Conservation (phyloP, 306 rosid species). For the Corylus avellana region DNA sequence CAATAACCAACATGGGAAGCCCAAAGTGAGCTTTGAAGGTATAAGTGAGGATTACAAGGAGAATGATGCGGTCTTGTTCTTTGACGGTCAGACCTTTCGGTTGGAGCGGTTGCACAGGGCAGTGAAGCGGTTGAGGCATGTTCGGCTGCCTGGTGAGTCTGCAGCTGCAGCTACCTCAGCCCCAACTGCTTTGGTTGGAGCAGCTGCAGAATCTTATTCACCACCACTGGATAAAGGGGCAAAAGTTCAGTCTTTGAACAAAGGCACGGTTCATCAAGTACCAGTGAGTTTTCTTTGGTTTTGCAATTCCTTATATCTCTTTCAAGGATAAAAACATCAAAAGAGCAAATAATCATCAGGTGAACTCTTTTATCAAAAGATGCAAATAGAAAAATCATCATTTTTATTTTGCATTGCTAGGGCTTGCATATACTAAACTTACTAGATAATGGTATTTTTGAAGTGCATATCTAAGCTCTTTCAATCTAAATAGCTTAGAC, state of each 20-base stretch:
- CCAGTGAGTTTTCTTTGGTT: conserved; percentile 1
- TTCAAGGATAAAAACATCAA: background rate
- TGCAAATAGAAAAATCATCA: background rate
- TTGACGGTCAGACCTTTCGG: conserved; percentile 19
- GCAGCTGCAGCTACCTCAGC: conserved; percentile 5
- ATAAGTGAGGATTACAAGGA: conserved; percentile 22
- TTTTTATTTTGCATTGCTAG: background rate
- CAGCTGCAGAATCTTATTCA: conserved; percentile 9
- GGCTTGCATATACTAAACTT: background rate
- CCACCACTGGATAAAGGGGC: conserved; percentile 13
- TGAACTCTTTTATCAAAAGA: background rate
- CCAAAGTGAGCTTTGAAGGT: conserved; percentile 23
- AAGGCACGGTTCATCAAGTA: conserved; percentile 13
- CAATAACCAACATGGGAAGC: conserved; percentile 25
- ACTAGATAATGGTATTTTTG: background rate
- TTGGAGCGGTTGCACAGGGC: conserved; percentile 27
- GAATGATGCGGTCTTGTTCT: conserved; percentile 24
- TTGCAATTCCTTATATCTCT: background rate
- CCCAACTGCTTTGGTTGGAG: conserved; percentile 10
- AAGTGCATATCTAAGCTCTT: background rate
- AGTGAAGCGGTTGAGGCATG: conserved; percentile 29
- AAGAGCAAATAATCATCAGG: background rate
- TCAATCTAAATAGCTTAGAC: background rate
- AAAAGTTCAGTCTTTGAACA: conserved; percentile 10
- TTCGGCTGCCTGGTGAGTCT: conserved; percentile 25